Evolutionary conservation across 768 basidiomycete genomes (phyloP), one percentile per base, ranked within the genome.

Genomic region (Daedaleopsis nitida): DNA sequence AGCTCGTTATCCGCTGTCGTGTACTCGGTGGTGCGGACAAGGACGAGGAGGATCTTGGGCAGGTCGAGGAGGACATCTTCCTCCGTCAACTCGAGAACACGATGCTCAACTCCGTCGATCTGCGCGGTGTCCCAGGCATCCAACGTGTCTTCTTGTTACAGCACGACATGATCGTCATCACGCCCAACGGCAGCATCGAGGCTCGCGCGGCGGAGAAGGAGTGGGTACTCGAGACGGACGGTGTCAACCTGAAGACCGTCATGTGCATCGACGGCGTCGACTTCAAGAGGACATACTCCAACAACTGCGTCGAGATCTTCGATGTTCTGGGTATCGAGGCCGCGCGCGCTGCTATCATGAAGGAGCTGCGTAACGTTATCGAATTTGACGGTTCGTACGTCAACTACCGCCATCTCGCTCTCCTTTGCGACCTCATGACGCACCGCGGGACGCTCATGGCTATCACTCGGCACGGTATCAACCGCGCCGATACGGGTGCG

Each of bases 321-420:
- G 82, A 92, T 66, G 93, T 96, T 23, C 82, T 98, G 56, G 97
- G 97, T 66, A 97, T 99, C 70, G 97, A 99, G 74, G 97, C 95
- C 19, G 95, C 96, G 16, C 88, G 96, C 7, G 94, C 88, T 16
- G 94, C 96, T 9, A 89, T 99, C 68, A 87, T 97, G 83, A 92
- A 83, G 78, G 97, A 99, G 74, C 76, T 99, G 49, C 89, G 96
- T 64, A 84, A 87, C 58, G 97, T 98, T 72, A 97, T 99, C 76
- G 96, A 98, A 76, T 98, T 98, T 79, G 96, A 98, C 71, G 96
- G 96, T 81, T 98, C 96, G 17, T 97, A 98, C 69, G 97, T 99
- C 81, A 98, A 99, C 77, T 98, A 96, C 76, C 87, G 97, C 57
- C 97, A 99, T 76, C 83, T 98, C 52, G 92, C 94, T 1, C 80